Percentiles rank a stretch among this genome's conserved stretches.
These are phyloP conservation scores for Phanerochaete sordida DNA, from an alignment of 768 basidiomycete genomes.

Conservation along the genomic window DNA sequence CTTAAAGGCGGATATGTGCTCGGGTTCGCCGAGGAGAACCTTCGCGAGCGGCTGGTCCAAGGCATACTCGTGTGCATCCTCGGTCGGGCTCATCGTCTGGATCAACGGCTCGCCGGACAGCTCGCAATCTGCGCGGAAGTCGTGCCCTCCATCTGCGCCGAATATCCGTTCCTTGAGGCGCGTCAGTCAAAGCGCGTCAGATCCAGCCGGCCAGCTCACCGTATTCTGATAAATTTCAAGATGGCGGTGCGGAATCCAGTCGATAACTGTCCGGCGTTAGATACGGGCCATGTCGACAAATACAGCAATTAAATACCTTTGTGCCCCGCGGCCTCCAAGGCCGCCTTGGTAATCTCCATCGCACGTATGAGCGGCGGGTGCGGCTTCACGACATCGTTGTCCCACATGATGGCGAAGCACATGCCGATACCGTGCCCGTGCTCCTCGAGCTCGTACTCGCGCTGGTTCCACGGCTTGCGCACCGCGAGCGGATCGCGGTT, in stretches of 20 bases:
- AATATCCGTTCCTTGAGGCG: constrained; percentile 32
- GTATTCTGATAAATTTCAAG: constrained; percentile 35
- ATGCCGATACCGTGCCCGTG: constrained; percentile 43
- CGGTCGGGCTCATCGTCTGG: constrained; percentile 33
- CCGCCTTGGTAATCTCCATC: constrained; percentile 50
- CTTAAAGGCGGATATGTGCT: constrained; percentile 23
- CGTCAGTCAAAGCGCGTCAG: background rate
- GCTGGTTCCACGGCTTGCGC: constrained; percentile 44
- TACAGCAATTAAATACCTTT: constrained; percentile 37
- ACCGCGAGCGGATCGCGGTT: constrained; percentile 46
- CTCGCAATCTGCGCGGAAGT: constrained; percentile 32
- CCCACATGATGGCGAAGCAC: constrained; percentile 60
- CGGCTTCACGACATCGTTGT: constrained; percentile 57
- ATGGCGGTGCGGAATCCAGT: constrained; percentile 62
- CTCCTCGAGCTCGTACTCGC: constrained; percentile 40
- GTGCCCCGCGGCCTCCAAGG: constrained; percentile 61
- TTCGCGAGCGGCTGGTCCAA: constrained; percentile 42
- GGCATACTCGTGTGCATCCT: constrained; percentile 33
- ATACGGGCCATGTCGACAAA: background rate
- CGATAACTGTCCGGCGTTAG: constrained; percentile 47
- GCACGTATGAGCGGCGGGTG: constrained; percentile 65
- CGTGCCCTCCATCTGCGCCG: constrained; percentile 39
- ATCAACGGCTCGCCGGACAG: constrained; percentile 43
- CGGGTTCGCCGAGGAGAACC: constrained; percentile 37
- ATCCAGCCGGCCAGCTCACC: constrained; percentile 10